Evolutionary conservation across 2,329 filamentous ascomycete species (phyloP).

Genomic region (Arachnomyces sp.): DNA sequence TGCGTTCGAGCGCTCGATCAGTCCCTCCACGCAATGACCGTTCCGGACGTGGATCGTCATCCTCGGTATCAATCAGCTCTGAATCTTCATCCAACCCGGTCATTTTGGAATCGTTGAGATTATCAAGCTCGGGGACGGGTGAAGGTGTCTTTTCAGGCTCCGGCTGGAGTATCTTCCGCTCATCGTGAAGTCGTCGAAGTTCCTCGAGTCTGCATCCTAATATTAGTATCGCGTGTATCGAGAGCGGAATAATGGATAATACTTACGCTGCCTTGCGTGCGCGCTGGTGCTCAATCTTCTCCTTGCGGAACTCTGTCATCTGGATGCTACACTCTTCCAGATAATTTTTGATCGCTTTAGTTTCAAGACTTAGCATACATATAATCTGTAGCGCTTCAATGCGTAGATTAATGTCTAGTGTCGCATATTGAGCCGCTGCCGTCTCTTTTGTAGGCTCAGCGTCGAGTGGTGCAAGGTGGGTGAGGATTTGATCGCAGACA

Average conservation of each 20-base stretch:
- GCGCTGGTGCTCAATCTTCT: slow-evolving; percentile 88
- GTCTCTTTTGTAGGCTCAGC: slow-evolving; percentile 68
- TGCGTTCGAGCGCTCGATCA: slow-evolving; percentile 65
- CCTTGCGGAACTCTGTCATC: slow-evolving; percentile 91
- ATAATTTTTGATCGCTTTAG: slow-evolving; percentile 76
- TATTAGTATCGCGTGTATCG: slow-evolving; percentile 1
- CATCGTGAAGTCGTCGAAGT: slow-evolving; percentile 39
- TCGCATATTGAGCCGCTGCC: slow-evolving; percentile 63
- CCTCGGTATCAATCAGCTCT: slow-evolving; percentile 36
- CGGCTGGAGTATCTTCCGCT: slow-evolving; percentile 41
- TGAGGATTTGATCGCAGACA: slow-evolving; percentile 70
- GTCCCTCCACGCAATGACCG: slow-evolving; percentile 55
- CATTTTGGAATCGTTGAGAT: slow-evolving; percentile 32
- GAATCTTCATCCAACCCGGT: slow-evolving; percentile 52
- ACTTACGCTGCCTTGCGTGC: slow-evolving; percentile 58
- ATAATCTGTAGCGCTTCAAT: slow-evolving; percentile 76
- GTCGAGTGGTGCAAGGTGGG: slow-evolving; percentile 71
- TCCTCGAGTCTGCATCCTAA: slow-evolving; percentile 31
- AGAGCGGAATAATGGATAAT: not conserved
- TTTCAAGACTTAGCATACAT: slow-evolving; percentile 77
- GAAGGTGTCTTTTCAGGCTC: slow-evolving; percentile 38
- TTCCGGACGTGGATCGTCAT: slow-evolving; percentile 44
- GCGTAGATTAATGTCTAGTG: slow-evolving; percentile 74
- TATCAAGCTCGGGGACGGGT: slow-evolving; percentile 35
- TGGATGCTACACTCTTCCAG: slow-evolving; percentile 88